Conservation (phyloP, 225 moss, liverwort and hornwort species). For the Lunularia cruciata region DNA sequence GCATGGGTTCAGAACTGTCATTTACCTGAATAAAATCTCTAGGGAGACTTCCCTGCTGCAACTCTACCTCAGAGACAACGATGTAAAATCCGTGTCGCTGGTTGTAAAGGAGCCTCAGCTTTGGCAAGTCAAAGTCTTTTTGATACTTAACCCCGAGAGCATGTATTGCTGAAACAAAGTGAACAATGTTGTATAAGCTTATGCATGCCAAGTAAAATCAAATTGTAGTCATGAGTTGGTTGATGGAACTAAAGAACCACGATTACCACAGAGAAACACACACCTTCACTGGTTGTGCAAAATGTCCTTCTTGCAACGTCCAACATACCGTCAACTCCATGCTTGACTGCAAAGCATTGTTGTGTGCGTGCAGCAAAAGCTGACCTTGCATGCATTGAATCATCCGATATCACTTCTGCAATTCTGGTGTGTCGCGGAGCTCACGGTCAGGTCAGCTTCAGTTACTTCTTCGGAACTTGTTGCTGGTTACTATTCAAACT, state of each 20-base stretch:
- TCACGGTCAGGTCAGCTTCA: neutral
- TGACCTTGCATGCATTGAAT: constrained; percentile 59
- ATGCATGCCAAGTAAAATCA: neutral
- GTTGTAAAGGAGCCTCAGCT: constrained; percentile 76
- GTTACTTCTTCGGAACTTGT: too few relatives aligned
- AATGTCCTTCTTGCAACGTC: constrained; percentile 85
- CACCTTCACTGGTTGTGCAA: constrained; percentile 90
- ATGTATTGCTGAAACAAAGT: constrained; percentile 64
- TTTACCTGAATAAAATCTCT: constrained; percentile 67
- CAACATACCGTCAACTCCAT: constrained; percentile 78
- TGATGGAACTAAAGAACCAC: constrained; percentile 2
- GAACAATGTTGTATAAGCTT: neutral
- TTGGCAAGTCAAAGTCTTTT: constrained; percentile 74
- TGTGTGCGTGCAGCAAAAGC: constrained; percentile 74
- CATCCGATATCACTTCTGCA: constrained; percentile 72
- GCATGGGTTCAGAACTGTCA: too few relatives aligned
- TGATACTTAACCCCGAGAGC: constrained; percentile 69
- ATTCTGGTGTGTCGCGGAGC: constrained; percentile 43
- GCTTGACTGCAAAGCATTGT: constrained; percentile 84
- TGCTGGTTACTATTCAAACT: too few relatives aligned
- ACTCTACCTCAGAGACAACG: constrained; percentile 62
- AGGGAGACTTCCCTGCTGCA: constrained; percentile 54
- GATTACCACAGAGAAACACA: constrained; percentile 34
- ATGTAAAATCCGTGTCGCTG: constrained; percentile 84
- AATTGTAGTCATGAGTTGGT: neutral